A percentile compares a stretch with the other conserved stretches of the same genome.
phyloP scores from a whole-genome alignment of 2,329 filamentous ascomycete genomes.

The Diaporthe citri region DNA sequence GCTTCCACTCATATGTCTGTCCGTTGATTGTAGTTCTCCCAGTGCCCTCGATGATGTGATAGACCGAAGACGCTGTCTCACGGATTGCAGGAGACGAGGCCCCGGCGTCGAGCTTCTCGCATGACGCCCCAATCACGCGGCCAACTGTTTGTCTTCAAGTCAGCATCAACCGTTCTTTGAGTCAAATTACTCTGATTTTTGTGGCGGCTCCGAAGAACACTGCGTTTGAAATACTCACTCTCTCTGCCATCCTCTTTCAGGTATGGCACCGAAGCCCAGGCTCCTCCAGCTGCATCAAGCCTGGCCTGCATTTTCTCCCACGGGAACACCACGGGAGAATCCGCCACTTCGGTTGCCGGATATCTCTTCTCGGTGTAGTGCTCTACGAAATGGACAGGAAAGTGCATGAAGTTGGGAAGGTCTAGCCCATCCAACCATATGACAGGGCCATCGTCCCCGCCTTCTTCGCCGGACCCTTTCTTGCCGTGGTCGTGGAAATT shows the following conservation, averaged over 20 bases:
- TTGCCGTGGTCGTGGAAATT: neutral
- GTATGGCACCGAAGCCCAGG: neutral
- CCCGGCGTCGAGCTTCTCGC: neutral
- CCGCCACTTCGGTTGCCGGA: neutral
- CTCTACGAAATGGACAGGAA: neutral
- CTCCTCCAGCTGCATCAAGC: neutral
- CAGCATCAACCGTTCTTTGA: too few relatives aligned
- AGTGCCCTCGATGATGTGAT: neutral
- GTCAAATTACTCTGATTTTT: too few relatives aligned
- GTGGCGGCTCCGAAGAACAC: too few relatives aligned
- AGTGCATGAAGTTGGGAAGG: neutral
- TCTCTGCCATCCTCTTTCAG: neutral
- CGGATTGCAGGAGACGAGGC: neutral
- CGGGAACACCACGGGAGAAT: neutral
- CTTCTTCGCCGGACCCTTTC: neutral
- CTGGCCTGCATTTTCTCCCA: neutral
- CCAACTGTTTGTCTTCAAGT: neutral
- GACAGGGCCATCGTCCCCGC: neutral
- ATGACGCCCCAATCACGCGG: neutral
- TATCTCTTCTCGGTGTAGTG: neutral
- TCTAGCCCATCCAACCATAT: neutral
- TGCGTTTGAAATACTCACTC: neutral
- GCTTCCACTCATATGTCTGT: neutral
- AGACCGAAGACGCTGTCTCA: neutral
- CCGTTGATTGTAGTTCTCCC: neutral